These are phyloP conservation scores for Meyerozyma athensensis DNA, from an alignment of 1,139 yeast species.

Conservation along the genomic window DNA sequence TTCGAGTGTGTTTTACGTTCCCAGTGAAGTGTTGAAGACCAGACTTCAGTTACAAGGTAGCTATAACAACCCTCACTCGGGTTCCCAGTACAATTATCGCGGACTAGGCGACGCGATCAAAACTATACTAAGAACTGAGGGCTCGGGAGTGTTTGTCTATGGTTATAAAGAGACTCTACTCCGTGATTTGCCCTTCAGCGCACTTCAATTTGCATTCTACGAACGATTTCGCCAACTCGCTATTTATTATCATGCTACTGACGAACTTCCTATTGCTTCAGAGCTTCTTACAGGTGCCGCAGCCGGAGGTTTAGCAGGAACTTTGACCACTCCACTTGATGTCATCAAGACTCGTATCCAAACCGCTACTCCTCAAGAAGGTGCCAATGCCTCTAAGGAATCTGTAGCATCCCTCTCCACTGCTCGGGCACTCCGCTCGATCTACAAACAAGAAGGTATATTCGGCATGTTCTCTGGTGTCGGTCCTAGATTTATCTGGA, in stretches of 20 bases:
- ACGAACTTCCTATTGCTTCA: slow-evolving; percentile 49
- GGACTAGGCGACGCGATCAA: slow-evolving; percentile 64
- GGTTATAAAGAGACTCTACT: slow-evolving; percentile 93
- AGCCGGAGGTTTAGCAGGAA: slow-evolving; percentile 96
- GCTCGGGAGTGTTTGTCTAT: slow-evolving; percentile 68
- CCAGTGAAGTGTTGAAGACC: slow-evolving; percentile 93
- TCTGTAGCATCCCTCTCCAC: slow-evolving; percentile 49
- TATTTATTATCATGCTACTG: slow-evolving; percentile 35
- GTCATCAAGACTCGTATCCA: slow-evolving; percentile 93
- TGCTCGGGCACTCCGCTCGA: slow-evolving; percentile 54
- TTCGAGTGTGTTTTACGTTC: slow-evolving; percentile 91
- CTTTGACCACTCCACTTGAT: slow-evolving; percentile 76
- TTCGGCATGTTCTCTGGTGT: slow-evolving; percentile 87
- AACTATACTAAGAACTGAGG: slow-evolving; percentile 66
- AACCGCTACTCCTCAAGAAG: slow-evolving; percentile 38
- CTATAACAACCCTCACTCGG: slow-evolving; percentile 74
- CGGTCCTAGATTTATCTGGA: slow-evolving; percentile 95
- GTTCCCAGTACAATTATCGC: slow-evolving; percentile 78
- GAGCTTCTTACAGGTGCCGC: slow-evolving; percentile 89
- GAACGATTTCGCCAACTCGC: slow-evolving; percentile 75
- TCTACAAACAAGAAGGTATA: slow-evolving; percentile 72
- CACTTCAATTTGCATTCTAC: slow-evolving; percentile 91
- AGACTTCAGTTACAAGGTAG: slow-evolving; percentile 89
- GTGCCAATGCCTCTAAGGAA: background rate
- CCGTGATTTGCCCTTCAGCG: slow-evolving; percentile 92